Conservation (phyloP, 1,284 basidiomycete genomes). For the Ganoderma meredithae region DNA sequence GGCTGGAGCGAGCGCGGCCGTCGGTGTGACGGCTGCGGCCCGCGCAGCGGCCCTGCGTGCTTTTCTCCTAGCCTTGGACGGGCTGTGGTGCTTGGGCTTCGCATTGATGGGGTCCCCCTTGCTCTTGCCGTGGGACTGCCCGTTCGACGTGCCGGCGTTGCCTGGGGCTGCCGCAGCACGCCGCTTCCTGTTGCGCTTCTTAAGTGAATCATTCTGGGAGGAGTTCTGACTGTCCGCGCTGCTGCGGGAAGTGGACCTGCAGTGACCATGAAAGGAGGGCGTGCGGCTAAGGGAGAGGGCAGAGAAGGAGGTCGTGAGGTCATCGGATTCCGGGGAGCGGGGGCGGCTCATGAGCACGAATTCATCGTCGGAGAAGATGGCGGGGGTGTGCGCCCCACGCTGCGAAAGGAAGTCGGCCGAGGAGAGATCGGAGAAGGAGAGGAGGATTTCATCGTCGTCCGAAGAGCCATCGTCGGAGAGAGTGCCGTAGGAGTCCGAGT, state of each 20-base stretch:
- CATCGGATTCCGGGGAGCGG: slow-evolving; percentile 26
- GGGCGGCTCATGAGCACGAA: slow-evolving; percentile 41
- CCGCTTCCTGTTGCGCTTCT: slow-evolving; percentile 30
- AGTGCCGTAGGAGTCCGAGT: slow-evolving; percentile 36
- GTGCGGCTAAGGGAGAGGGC: slow-evolving; percentile 34
- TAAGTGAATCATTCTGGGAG: neutral
- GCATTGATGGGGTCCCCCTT: slow-evolving; percentile 11
- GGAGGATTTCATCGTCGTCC: slow-evolving; percentile 63
- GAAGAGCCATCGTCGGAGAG: slow-evolving; percentile 39
- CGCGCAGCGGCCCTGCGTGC: slow-evolving; percentile 32
- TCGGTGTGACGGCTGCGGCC: slow-evolving; percentile 17
- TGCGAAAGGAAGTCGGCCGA: slow-evolving; percentile 31
- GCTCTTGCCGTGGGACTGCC: slow-evolving; percentile 7
- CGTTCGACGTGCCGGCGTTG: slow-evolving; percentile 15
- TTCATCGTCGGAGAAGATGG: slow-evolving; percentile 42
- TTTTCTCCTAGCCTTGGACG: slow-evolving; percentile 30
- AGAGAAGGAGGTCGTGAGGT: slow-evolving; percentile 36
- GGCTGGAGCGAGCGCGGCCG: neutral
- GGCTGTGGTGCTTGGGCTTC: slow-evolving; percentile 20
- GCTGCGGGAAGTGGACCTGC: neutral
- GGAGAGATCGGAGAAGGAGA: slow-evolving; percentile 42
- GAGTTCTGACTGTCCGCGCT: slow-evolving; percentile 17
- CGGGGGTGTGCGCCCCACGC: slow-evolving; percentile 34
- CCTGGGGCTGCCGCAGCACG: slow-evolving; percentile 18
- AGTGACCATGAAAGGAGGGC: slow-evolving; percentile 7